Percentiles rank a stretch among this genome's conserved stretches.
These are phyloP conservation scores for Fusarium sp. DNA, from an alignment of 2,329 filamentous ascomycete genomes.

Conservation along the genomic window DNA sequence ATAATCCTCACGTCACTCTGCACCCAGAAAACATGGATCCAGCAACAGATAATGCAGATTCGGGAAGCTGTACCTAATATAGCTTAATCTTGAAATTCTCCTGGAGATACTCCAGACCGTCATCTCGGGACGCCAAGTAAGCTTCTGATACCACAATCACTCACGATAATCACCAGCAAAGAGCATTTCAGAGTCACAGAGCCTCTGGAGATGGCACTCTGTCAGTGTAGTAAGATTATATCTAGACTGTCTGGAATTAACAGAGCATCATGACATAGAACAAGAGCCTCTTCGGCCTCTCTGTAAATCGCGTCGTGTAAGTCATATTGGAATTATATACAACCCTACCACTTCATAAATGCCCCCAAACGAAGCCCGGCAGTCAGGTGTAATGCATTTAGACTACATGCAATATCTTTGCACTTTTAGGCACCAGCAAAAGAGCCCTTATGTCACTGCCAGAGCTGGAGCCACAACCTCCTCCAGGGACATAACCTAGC, in stretches of 20 bases:
- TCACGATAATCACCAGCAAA: conserved; percentile 3
- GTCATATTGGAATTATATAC: not conserved
- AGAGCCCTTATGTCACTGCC: not conserved
- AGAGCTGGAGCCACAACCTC: conserved; percentile 21
- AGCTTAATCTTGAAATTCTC: conserved; percentile 5
- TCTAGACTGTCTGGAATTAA: not conserved
- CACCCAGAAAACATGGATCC: conserved; percentile 44
- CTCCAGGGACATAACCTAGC: conserved; percentile 37
- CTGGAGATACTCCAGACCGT: conserved; percentile 24
- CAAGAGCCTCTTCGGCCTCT: not conserved
- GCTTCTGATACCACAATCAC: conserved; percentile 18
- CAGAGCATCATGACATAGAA: conserved; percentile 29
- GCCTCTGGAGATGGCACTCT: not conserved
- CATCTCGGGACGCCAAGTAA: conserved; percentile 21
- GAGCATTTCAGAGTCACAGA: not conserved
- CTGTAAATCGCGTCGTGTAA: conserved; percentile 21
- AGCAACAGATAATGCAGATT: not conserved
- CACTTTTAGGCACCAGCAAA: not conserved
- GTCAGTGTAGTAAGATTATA: not conserved
- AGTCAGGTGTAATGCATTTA: not conserved
- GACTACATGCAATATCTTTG: not conserved
- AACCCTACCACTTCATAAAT: not conserved
- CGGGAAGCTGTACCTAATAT: conserved; percentile 22
- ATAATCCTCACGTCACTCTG: conserved; percentile 58
- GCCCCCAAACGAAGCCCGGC: not conserved